Evolutionary conservation across 2,329 filamentous ascomycete genomes (phyloP), one percentile per base, ranked within the genome.

Genomic region (Thelonectria discophora): DNA sequence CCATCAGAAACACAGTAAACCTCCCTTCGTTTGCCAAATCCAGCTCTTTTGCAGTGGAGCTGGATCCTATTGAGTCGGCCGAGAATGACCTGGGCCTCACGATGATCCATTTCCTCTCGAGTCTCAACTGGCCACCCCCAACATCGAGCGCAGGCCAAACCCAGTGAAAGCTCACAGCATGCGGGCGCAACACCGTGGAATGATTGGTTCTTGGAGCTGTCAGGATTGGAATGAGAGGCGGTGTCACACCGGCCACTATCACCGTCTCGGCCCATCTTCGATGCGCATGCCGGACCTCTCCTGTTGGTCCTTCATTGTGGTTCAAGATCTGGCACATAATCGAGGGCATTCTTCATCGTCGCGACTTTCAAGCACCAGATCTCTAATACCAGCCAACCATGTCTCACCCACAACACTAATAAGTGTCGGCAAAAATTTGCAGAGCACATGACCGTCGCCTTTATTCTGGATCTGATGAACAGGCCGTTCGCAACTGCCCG

Each of bases 291-390:
- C 53, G 53, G 24, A 24, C 60, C 55, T 50, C 43, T 58, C 67
- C 62, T 55, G 63, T 59, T 49, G 20, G 46, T 46, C 51, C 51
- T 55, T 52, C 39, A 21, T 55, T 52, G 39, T 57, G 50, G 69
- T 70, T 67, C 70, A 51, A 68, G 67, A 71, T 69, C 61, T 66
- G 53, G 55, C 58, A 64, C 24, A 49, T 39, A 18, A 55, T 57
- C 45, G 30, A 46, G 39, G 56, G 51, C 49, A 64, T 57, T 45
- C 61, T 56, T 58, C 47, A 60, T 54, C 53, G 48, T 18, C 50
- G 27, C 45, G 56, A 56, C 55, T 58, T 64, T 21, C 20, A 51
- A 59, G 46, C 39, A 27, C 55, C 50, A 55, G 56, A 65, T 59
- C 56, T 58, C 20, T 55, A 32, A 53, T 59, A 46, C 49, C 39